A percentile compares a stretch with the other conserved stretches of the same genome.
These are phyloP conservation scores for Hyaloperonospora arabidopsidis DNA, from an alignment of 352 stramenopile genomes.

Conservation along the genomic window DNA sequence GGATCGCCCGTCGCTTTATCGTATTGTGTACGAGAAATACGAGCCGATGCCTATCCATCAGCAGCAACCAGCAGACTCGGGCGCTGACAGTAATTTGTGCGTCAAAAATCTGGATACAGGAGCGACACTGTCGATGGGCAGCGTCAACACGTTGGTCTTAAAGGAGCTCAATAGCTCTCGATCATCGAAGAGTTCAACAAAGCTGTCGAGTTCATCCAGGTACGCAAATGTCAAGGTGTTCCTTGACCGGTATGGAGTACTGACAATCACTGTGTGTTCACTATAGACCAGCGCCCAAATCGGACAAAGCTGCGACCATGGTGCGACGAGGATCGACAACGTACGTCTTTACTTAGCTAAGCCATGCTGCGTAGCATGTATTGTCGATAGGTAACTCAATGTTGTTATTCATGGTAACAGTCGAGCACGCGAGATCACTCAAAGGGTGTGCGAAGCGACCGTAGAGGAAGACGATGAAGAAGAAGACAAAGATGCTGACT, in stretches of 20 bases:
- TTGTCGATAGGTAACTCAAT: slow-evolving; percentile 1
- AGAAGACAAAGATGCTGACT: slow-evolving; percentile 32
- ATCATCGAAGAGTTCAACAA: slow-evolving; percentile 40
- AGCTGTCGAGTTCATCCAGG: slow-evolving; percentile 57
- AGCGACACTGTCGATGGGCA: slow-evolving; percentile 64
- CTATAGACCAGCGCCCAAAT: slow-evolving; percentile 43
- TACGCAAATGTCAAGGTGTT: slow-evolving; percentile 6
- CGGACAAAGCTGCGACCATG: slow-evolving; percentile 34
- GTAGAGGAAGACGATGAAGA: slow-evolving; percentile 44
- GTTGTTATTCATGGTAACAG: slow-evolving; percentile 18
- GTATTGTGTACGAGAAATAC: slow-evolving; percentile 85
- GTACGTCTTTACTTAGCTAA: slow-evolving; percentile 27
- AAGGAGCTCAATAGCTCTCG: slow-evolving; percentile 57
- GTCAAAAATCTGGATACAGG: slow-evolving; percentile 81
- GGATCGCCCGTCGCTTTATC: slow-evolving; percentile 69
- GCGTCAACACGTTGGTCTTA: slow-evolving; percentile 71
- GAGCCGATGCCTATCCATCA: slow-evolving; percentile 56
- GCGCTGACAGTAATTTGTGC: slow-evolving; percentile 58
- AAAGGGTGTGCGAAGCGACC: slow-evolving; percentile 30
- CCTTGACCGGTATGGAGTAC: slow-evolving; percentile 2
- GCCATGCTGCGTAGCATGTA: background rate
- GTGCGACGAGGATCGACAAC: slow-evolving; percentile 58
- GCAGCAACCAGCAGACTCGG: slow-evolving; percentile 34
- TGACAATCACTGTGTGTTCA: slow-evolving; percentile 8
- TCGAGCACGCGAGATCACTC: slow-evolving; percentile 32